These are phyloP conservation scores for Podospora comata DNA, from an alignment of 495 filamentous ascomycete species.

Conservation along the genomic window DNA sequence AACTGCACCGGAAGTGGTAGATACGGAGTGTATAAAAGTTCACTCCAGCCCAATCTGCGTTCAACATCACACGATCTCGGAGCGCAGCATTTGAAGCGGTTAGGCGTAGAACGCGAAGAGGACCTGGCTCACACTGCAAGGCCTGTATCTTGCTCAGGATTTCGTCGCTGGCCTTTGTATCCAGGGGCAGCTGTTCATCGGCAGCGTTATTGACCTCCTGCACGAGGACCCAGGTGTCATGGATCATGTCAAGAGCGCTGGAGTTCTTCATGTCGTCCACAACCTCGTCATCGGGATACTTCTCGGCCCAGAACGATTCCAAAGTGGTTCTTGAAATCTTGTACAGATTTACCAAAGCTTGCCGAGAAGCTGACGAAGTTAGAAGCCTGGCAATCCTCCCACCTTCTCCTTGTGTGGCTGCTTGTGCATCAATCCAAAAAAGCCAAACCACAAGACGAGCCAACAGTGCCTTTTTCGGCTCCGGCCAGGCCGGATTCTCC, in stretches of 20 bases:
- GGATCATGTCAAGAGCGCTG: constrained; percentile 30
- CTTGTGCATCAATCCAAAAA: constrained; percentile 30
- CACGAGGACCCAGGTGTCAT: constrained; percentile 41
- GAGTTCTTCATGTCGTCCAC: constrained; percentile 50
- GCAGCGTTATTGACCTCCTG: constrained; percentile 32
- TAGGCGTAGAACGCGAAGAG: constrained; percentile 36
- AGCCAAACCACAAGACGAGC: constrained; percentile 31
- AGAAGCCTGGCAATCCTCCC: constrained; percentile 28
- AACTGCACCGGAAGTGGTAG: constrained; percentile 39
- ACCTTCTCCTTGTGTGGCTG: constrained; percentile 27
- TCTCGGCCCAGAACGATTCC: constrained; percentile 34
- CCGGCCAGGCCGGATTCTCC: background rate
- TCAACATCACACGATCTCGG: constrained; percentile 42
- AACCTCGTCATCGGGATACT: constrained; percentile 47
- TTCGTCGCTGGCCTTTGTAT: constrained; percentile 4
- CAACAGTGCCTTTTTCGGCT: constrained; percentile 17
- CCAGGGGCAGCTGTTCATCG: constrained; percentile 3
- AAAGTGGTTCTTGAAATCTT: constrained; percentile 22
- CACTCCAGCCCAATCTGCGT: constrained; percentile 48
- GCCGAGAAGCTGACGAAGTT: background rate
- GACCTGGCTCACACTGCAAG: constrained; percentile 18
- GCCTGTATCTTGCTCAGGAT: constrained; percentile 23
- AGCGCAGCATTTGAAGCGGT: constrained; percentile 36
- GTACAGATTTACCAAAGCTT: constrained; percentile 24
- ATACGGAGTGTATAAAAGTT: constrained; percentile 46